phyloP scores from a whole-genome alignment of 352 stramenopile genomes.

The Hyaloperonospora brassicae region DNA sequence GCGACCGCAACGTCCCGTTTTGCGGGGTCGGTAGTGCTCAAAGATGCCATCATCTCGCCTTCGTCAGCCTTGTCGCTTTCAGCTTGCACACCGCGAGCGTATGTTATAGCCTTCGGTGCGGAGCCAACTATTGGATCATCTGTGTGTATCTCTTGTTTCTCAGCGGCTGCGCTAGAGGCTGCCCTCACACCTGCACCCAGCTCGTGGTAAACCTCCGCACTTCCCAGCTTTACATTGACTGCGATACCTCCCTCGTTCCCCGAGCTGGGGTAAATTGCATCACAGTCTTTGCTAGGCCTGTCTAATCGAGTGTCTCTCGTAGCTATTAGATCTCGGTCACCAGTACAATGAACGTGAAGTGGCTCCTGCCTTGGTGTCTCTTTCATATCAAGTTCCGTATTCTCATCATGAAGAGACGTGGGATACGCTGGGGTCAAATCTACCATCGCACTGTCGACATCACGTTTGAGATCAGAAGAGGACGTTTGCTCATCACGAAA shows the following conservation, averaged over 20 bases:
- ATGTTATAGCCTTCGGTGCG: neutral
- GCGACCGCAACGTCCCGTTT: neutral
- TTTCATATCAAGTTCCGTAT: neutral
- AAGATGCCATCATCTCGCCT: constrained; percentile 18
- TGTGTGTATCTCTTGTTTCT: neutral
- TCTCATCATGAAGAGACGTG: neutral
- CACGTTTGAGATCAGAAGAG: constrained; percentile 4
- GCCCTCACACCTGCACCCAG: neutral
- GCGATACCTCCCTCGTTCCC: neutral
- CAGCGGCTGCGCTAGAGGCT: neutral
- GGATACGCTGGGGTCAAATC: neutral
- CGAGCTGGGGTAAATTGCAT: constrained; percentile 1
- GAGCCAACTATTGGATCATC: neutral
- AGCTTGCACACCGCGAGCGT: constrained; percentile 2
- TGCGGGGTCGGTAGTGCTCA: constrained; percentile 6
- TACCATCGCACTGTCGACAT: constrained; percentile 1
- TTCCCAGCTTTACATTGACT: constrained; percentile 16
- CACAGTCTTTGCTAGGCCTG: constrained; percentile 6
- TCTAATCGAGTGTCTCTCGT: neutral
- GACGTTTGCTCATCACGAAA: neutral
- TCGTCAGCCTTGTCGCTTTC: constrained; percentile 20
- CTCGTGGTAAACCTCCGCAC: constrained; percentile 1
- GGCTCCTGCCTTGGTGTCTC: neutral
- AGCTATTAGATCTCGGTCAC: constrained; percentile 1
- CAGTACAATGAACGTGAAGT: neutral